Evolutionary conservation across 768 basidiomycete species (phyloP), one percentile per base, ranked within the genome.

Genomic region (Boletellus ananas): DNA sequence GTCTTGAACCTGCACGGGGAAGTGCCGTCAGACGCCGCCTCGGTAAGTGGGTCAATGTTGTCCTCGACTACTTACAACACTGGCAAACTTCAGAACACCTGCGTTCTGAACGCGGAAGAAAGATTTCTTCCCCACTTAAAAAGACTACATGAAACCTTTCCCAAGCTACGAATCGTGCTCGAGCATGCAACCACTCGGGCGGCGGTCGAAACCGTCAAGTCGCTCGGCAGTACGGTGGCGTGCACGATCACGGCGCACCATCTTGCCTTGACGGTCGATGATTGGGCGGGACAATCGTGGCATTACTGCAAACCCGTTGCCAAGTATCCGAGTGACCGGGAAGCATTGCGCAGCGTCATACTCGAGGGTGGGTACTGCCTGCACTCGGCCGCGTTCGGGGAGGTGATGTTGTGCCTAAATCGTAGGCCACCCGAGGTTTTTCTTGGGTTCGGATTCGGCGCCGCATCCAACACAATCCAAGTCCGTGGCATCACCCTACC

Each of bases 161-260:
- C 96, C 25, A 77, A 74, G 44, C 81, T 99, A 43, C 87, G 92
- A 41, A 98, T 99, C 56, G 95, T 99, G 2, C 82, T 98, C 29
- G 95, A 98, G 69, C 95, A 98, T 61, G 95, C 94, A 21, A 98
- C 95, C 0, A 94, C 94, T 2, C 80, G 88, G 36, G 90, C 89
- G 21, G 93, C 95, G 1, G 81, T 97, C 12, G 91, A 94, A 56
- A 79, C 84, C 14, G 93, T 96, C 49, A 85, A 88, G 70, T 71
- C 75, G 39, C 79, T 84, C 52, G 94, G 82, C 1, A 72, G 74
- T 58, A 96, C 85, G 17, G 94, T 99, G 36, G 95, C 84, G 17
- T 98, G 96, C 68, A 90, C 93, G 8, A 97, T 99, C 69, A 99
- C 96, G 2, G 89, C 94, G 1, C 96, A 99, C 69, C 96, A 99